Evolutionary conservation across 768 basidiomycete genomes (phyloP), one percentile per base, ranked within the genome.

Genomic region (Lactarius sp.): DNA sequence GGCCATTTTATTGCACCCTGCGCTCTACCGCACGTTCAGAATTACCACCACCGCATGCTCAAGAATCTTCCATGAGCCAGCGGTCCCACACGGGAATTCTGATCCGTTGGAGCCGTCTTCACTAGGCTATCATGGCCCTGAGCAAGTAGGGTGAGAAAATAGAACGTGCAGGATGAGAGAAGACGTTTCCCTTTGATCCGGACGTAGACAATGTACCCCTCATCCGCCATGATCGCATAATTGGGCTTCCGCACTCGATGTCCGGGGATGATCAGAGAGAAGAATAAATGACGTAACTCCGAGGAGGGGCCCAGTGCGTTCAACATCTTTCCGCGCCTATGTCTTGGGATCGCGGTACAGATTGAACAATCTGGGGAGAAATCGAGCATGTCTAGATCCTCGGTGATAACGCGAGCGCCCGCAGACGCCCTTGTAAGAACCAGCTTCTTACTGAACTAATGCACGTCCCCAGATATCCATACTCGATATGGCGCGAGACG

Each of bases 211-310:
- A 49, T 47, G 37, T 31, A 44, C 51, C 22, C 33, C 39, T 18
- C n/a, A 42, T 42, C 33, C n/a, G 59, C 31, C 50, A 22, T 27
- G 34, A 46, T 47, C 14, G 52, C 12, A 47, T 20, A 46, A 55
- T 55, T 9, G n/a, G n/a, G n/a, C 46, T 51, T 44, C 39, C 37
- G 5, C 49, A 55, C 22, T 55, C 53, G 60, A 61, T 61, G 53
- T 44, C 41, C 60, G 54, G 53, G 47, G 49, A 53, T 41, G 53
- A 56, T 62, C 55, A 56, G 37, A 39, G 53, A 61, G 54, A 50
- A 56, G n/a, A 6, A 6, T 6, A 20, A 27, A 14, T 55, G 22
- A 49, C 60, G 53, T 39, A 41, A 61, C 13, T 27, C 22, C 9
- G 13, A n/a, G 44, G 27, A 6, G 36, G 18, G 42, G 2, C 2